A percentile compares a stretch with the other conserved stretches of the same genome.
phyloP scores from a whole-genome alignment of 495 filamentous ascomycete genomes.

The Neurospora africana region DNA sequence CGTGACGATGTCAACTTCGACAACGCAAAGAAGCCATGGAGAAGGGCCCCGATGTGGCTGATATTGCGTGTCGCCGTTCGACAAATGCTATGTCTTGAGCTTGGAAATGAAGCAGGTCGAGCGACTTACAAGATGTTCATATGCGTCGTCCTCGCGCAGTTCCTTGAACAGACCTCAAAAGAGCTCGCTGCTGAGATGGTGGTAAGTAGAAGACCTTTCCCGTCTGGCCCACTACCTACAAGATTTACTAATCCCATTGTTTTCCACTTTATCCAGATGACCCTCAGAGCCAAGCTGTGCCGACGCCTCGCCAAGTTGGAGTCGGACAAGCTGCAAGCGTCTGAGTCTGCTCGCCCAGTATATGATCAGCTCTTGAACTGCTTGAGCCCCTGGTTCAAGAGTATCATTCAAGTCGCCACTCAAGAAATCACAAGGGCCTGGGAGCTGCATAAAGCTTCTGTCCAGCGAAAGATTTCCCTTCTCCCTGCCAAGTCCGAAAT shows the following conservation, averaged over 20 bases:
- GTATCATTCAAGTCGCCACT: slow-evolving; percentile 8
- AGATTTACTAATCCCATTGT: background rate
- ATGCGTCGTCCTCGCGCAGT: slow-evolving; percentile 28
- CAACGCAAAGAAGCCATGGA: slow-evolving; percentile 42
- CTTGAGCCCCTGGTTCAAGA: slow-evolving; percentile 11
- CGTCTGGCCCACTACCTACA: background rate
- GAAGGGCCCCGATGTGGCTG: slow-evolving; percentile 47
- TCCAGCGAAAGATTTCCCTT: slow-evolving; percentile 24
- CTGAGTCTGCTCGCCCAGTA: background rate
- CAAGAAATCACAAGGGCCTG: slow-evolving; percentile 14
- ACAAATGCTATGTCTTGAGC: slow-evolving; percentile 32
- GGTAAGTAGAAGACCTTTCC: background rate
- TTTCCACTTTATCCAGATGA: slow-evolving; percentile 12
- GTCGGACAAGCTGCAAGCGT: slow-evolving; percentile 12
- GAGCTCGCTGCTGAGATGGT: slow-evolving; percentile 3
- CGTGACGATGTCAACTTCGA: slow-evolving; percentile 46
- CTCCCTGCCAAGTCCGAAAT: slow-evolving; percentile 29
- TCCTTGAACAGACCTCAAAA: slow-evolving; percentile 32
- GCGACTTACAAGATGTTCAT: slow-evolving; percentile 50
- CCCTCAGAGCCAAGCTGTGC: slow-evolving; percentile 44
- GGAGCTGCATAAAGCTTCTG: slow-evolving; percentile 17
- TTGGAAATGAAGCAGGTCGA: slow-evolving; percentile 38
- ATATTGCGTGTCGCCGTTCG: slow-evolving; percentile 45
- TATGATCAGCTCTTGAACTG: slow-evolving; percentile 11
- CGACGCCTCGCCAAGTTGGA: slow-evolving; percentile 53